A percentile compares a stretch with the other conserved stretches of the same genome.
Conservation (phyloP, 768 basidiomycete genomes). For the Leccinum variicolor region DNA sequence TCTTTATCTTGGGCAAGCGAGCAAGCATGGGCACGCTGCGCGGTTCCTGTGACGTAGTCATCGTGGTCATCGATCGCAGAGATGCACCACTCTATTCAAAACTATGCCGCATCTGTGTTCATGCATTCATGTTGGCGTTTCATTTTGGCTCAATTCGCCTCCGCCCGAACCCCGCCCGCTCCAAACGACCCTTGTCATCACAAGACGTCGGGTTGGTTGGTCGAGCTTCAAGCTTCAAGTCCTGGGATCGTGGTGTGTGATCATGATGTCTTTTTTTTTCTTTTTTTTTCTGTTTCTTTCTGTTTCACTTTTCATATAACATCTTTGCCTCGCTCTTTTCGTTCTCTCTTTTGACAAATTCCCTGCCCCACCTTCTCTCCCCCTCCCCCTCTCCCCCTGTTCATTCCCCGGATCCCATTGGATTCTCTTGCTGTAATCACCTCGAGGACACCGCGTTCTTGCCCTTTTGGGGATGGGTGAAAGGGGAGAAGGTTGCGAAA, state of each 20-base stretch:
- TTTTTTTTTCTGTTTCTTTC: not conserved
- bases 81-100: not conserved
- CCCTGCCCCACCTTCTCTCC: not conserved
- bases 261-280: not conserved
- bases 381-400: not conserved
- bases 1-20: not conserved
- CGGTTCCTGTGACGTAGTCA: constrained; percentile 32
- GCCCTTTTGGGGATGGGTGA: not conserved
- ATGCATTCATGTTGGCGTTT: constrained; percentile 5
- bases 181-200: not conserved
- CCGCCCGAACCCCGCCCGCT: constrained; percentile 26
- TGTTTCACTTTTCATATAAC: constrained; percentile 9
- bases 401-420: constrained; percentile 3
- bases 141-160: constrained; percentile 4
- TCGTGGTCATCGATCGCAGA: not conserved
- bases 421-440: constrained; percentile 27
- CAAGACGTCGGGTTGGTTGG: constrained; percentile 1
- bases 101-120: constrained; percentile 5
- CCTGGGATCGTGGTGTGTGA: not conserved
- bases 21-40: not conserved
- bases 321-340: not conserved
- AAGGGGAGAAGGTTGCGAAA: not conserved
- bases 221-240: not conserved
- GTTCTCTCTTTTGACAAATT: constrained; percentile 4
- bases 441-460: constrained; percentile 27